phyloP scores from a whole-genome alignment of 2,329 filamentous ascomycete genomes.

The Ophiostoma ulmi region DNA sequence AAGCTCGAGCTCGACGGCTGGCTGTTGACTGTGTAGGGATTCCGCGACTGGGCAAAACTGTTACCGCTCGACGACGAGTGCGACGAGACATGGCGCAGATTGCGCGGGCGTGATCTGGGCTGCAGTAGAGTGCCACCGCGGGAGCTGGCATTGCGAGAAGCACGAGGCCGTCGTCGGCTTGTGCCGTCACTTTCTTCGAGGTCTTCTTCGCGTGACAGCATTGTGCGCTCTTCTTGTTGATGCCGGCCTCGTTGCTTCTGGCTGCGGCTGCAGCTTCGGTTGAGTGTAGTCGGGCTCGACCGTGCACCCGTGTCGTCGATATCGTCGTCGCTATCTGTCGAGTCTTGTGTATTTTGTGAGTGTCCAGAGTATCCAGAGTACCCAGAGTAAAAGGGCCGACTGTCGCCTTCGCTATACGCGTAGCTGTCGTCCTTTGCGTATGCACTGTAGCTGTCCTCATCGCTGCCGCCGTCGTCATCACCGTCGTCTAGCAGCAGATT shows the following conservation, averaged over 20 bases:
- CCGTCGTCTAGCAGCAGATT: conserved; percentile 41
- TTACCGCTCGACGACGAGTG: conserved; percentile 26
- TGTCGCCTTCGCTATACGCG: conserved; percentile 39
- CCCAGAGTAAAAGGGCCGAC: conserved; percentile 23
- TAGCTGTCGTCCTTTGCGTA: conserved; percentile 32
- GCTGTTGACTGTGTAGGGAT: conserved; percentile 38
- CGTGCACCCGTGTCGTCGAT: conserved; percentile 42
- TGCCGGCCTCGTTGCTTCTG: conserved; percentile 5
- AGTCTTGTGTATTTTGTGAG: not conserved
- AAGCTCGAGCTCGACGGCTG: conserved; percentile 40
- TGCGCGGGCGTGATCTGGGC: not conserved
- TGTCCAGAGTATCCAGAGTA: conserved; percentile 21
- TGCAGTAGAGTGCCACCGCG: not conserved
- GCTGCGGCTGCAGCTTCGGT: conserved; percentile 38
- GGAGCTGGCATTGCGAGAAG: not conserved
- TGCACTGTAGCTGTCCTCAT: conserved; percentile 29
- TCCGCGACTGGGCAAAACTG: conserved; percentile 42
- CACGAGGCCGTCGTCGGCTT: conserved; percentile 18
- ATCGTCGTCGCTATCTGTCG: conserved; percentile 28
- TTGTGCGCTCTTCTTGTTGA: not conserved
- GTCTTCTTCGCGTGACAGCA: not conserved
- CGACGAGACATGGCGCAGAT: not conserved
- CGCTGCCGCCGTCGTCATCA: conserved; percentile 28
- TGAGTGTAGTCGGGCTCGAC: conserved; percentile 45
- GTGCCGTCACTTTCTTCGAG: conserved; percentile 19